Evolutionary conservation across 2,329 filamentous ascomycete species (phyloP).

Genomic region (Penicillium sp.): DNA sequence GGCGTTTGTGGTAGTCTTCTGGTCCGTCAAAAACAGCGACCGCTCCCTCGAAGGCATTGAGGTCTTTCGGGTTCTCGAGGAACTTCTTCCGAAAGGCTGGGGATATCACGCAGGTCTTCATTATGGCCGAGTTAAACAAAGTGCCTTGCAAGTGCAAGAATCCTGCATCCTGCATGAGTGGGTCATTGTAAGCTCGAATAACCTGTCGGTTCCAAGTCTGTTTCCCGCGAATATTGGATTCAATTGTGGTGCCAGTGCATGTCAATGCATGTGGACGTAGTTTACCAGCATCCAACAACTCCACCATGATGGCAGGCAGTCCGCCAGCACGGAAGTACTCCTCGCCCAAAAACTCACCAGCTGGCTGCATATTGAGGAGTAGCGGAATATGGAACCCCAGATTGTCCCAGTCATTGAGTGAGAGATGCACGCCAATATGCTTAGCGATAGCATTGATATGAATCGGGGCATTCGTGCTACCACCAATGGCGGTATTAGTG

Average conservation of each 20-base stretch:
- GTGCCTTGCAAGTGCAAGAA: constrained; percentile 52
- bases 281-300: constrained; percentile 50
- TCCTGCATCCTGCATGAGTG: constrained; percentile 51
- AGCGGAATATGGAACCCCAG: constrained; percentile 52
- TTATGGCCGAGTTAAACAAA: constrained; percentile 53
- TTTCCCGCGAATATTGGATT: constrained; percentile 26
- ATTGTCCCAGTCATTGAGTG: constrained; percentile 55
- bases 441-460: constrained; percentile 56
- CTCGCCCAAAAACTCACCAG: constrained; percentile 53
- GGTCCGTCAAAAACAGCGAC: constrained; percentile 53
- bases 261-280: constrained; percentile 36
- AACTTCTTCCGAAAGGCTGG: constrained; percentile 47
- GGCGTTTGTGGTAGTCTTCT: constrained; percentile 47
- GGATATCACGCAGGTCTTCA: constrained; percentile 54
- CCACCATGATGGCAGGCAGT: constrained; percentile 53
- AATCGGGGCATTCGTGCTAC: constrained; percentile 57
- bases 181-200: constrained; percentile 47
- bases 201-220: constrained; percentile 52
- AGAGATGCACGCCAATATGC: constrained; percentile 52
- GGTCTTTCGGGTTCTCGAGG: constrained; percentile 47
- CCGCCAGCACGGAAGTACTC: constrained; percentile 56
- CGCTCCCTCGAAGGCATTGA: constrained; percentile 49
- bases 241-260: constrained; percentile 34
- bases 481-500: constrained; percentile 55
- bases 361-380: constrained; percentile 56